Conservation (phyloP, 2,329 filamentous ascomycete genomes). For the Tolypocladium ovalisporum region DNA sequence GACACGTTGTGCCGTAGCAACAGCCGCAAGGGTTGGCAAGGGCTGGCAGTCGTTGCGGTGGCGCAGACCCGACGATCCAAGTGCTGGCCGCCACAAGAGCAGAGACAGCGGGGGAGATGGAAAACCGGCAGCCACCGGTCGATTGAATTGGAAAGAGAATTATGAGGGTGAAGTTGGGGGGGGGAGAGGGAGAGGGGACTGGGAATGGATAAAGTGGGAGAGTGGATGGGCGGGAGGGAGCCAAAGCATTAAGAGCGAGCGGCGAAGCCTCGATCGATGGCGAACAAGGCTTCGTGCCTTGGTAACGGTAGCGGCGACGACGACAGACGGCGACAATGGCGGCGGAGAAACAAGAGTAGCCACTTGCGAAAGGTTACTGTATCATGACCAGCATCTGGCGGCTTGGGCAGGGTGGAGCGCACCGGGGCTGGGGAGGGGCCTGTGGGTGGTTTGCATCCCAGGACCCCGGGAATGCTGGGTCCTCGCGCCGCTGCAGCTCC, state of each 20-base stretch:
- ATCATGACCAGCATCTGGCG: not conserved
- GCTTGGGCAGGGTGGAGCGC: not conserved
- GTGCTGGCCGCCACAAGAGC: not conserved
- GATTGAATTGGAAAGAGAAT: no score
- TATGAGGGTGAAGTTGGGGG: not conserved
- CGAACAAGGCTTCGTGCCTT: not conserved
- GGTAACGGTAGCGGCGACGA: not conserved
- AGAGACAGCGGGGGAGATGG: not conserved
- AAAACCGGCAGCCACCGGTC: no score
- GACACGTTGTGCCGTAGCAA: not conserved
- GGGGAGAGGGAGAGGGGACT: no score
- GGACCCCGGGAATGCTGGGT: not conserved
- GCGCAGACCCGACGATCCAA: not conserved
- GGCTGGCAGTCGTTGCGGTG: not conserved
- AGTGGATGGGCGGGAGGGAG: not conserved
- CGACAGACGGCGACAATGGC: not conserved
- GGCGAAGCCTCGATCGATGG: not conserved
- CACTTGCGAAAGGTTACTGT: not conserved
- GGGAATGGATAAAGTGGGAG: no score
- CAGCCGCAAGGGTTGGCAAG: not conserved
- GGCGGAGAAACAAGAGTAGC: not conserved
- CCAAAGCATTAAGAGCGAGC: not conserved
- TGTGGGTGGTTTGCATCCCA: not conserved
- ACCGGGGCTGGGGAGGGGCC: not conserved
- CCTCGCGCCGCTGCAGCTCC: not conserved